Evolutionary conservation across 2,329 filamentous ascomycete genomes (phyloP).

Genomic region (Fusarium haematococcum): DNA sequence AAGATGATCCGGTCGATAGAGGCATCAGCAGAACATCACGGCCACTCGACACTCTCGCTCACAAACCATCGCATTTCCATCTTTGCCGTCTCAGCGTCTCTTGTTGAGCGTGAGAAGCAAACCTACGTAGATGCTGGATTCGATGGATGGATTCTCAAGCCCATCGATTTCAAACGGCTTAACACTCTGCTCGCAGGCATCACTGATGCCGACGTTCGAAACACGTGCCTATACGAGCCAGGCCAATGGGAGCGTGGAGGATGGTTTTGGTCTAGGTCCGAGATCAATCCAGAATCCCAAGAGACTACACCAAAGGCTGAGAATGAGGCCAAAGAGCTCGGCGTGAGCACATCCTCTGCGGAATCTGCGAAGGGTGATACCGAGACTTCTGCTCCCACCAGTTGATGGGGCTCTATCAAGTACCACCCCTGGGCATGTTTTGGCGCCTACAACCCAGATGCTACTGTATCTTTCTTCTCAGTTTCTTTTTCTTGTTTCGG

Average conservation of each 20-base stretch:
- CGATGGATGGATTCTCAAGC: constrained; percentile 92
- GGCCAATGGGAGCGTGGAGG: constrained; percentile 88
- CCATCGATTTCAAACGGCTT: constrained; percentile 83
- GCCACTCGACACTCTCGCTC: constrained; percentile 69
- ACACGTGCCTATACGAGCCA: constrained; percentile 73
- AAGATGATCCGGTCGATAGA: constrained; percentile 86
- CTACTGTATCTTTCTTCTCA: background rate
- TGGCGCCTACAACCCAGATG: background rate
- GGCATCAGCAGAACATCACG: constrained; percentile 58
- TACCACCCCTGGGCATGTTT: background rate
- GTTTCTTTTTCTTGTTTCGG: background rate
- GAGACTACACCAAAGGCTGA: constrained; percentile 46
- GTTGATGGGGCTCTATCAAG: background rate
- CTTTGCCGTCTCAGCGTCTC: constrained; percentile 87
- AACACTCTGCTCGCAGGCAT: constrained; percentile 78
- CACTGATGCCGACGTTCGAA: constrained; percentile 67
- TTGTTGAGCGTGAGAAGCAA: constrained; percentile 76
- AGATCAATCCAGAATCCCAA: constrained; percentile 21
- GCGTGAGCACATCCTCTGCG: background rate
- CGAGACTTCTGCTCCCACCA: background rate
- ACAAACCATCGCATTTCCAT: constrained; percentile 79
- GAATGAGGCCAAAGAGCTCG: constrained; percentile 32
- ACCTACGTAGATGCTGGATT: constrained; percentile 83
- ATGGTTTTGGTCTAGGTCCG: constrained; percentile 70
- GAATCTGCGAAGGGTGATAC: background rate